Conservation (phyloP, 2,329 filamentous ascomycete genomes). For the Aspergillus sp. region DNA sequence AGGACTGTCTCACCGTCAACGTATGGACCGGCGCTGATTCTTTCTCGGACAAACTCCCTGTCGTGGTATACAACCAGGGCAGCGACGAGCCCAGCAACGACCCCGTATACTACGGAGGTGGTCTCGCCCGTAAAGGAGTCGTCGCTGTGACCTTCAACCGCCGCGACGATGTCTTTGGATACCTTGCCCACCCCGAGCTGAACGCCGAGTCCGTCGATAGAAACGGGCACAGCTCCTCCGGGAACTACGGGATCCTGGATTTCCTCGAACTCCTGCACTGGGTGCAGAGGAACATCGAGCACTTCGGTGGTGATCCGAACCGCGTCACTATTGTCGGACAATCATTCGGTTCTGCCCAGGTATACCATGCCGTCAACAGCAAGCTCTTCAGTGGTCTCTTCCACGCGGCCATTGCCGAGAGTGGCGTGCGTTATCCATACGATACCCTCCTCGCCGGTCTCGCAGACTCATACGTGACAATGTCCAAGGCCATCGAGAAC, state of each 20-base stretch:
- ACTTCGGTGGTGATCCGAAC: conserved; percentile 54
- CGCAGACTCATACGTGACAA: conserved; percentile 30
- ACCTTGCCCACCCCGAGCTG: conserved; percentile 26
- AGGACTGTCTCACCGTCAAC: conserved; percentile 36
- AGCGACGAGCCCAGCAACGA: conserved; percentile 28
- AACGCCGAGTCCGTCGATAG: conserved; percentile 22
- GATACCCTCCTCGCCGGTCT: conserved; percentile 30
- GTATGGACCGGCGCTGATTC: conserved; percentile 29
- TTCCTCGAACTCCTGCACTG: conserved; percentile 58
- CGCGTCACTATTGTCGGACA: conserved; percentile 46
- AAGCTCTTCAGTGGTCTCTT: conserved; percentile 30
- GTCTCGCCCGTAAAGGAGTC: conserved; percentile 29
- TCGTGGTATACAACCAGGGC: conserved; percentile 32
- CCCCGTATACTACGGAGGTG: conserved; percentile 28
- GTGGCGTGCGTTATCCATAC: conserved; percentile 30
- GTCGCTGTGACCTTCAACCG: conserved; percentile 31
- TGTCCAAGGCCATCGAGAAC: conserved; percentile 26
- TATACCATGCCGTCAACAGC: conserved; percentile 33
- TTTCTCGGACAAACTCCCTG: conserved; percentile 24
- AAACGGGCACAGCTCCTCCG: conserved; percentile 26
- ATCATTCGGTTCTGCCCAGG: conserved; percentile 31
- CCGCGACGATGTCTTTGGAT: conserved; percentile 29
- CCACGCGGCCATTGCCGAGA: conserved; percentile 31
- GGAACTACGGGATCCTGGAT: conserved; percentile 47
- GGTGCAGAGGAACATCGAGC: conserved; percentile 52